phyloP scores from a whole-genome alignment of 345 rosid genomes.

The Noccaea bulbosa region DNA sequence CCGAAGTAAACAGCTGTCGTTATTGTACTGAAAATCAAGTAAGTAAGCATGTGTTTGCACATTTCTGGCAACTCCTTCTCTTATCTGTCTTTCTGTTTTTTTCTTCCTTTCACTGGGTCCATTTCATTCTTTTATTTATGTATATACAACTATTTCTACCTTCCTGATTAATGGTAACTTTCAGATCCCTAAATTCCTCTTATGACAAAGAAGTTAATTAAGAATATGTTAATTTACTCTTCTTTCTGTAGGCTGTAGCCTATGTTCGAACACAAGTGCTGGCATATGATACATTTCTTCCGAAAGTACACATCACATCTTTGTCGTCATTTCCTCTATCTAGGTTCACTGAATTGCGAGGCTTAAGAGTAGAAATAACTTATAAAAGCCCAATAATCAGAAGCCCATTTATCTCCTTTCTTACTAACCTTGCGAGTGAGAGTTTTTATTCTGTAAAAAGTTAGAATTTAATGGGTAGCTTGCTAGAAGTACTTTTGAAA shows the following conservation, averaged over 20 bases:
- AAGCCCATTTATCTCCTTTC: not conserved
- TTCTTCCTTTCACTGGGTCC: conserved; percentile 11
- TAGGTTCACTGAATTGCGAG: no score
- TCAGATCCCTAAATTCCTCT: no score
- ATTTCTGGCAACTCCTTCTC: conserved; percentile 44
- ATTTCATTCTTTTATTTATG: not conserved
- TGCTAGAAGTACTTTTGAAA: not conserved
- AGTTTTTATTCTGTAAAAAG: not conserved
- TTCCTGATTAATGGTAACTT: not conserved
- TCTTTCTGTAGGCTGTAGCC: not conserved
- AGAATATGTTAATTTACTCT: not conserved
- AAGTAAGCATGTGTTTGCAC: conserved; percentile 43
- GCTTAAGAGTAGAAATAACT: no score
- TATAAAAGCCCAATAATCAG: not conserved
- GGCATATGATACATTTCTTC: not conserved
- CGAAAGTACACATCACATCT: not conserved
- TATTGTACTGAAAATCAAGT: conserved; percentile 25
- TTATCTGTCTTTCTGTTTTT: conserved; percentile 30
- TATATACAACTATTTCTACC: not conserved
- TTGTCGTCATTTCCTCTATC: not conserved
- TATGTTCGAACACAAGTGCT: not conserved
- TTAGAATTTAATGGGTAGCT: not conserved
- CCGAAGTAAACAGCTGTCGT: conserved; percentile 40
- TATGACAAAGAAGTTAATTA: not conserved
- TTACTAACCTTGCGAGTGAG: not conserved